Conservation (phyloP, 2,329 filamentous ascomycete genomes). For the Colletotrichum somersetense region DNA sequence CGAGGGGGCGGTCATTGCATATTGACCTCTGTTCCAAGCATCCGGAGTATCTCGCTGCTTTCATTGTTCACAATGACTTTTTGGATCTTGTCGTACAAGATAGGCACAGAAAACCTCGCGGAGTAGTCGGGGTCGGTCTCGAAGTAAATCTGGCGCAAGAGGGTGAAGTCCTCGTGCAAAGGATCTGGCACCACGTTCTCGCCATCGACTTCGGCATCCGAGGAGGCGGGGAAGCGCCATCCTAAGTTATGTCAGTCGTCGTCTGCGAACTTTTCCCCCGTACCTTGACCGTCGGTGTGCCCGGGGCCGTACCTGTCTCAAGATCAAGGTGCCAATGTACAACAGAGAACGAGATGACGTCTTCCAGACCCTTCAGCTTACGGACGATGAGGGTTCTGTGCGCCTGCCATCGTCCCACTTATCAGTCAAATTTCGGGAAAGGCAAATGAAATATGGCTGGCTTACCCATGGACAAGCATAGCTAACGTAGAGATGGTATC, state of each 20-base stretch:
- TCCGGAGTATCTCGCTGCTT: conserved; percentile 91
- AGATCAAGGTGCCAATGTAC: conserved; percentile 89
- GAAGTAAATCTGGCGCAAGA: conserved; percentile 86
- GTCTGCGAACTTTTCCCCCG: neutral
- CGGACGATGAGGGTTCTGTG: conserved; percentile 88
- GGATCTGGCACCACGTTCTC: conserved; percentile 76
- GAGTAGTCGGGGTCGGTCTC: conserved; percentile 76
- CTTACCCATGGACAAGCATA: conserved; percentile 91
- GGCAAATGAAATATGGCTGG: neutral
- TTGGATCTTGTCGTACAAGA: conserved; percentile 83
- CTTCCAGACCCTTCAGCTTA: conserved; percentile 91
- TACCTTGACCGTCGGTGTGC: neutral
- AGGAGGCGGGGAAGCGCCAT: conserved; percentile 83
- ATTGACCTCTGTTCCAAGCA: conserved; percentile 76
- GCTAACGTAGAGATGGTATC: conserved; percentile 95
- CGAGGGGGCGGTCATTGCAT: neutral
- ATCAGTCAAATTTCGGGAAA: neutral
- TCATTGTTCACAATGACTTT: conserved; percentile 90
- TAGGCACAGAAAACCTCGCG: conserved; percentile 89
- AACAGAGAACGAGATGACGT: conserved; percentile 81
- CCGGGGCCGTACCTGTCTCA: conserved; percentile 58
- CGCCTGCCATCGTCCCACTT: conserved; percentile 59
- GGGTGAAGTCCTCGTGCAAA: conserved; percentile 74
- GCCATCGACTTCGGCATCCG: conserved; percentile 64
- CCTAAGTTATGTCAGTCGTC: conserved; percentile 58